A percentile compares a stretch with the other conserved stretches of the same genome.
Evolutionary conservation across 83 land plant species (phyloP).

Genomic region (Picea abies): DNA sequence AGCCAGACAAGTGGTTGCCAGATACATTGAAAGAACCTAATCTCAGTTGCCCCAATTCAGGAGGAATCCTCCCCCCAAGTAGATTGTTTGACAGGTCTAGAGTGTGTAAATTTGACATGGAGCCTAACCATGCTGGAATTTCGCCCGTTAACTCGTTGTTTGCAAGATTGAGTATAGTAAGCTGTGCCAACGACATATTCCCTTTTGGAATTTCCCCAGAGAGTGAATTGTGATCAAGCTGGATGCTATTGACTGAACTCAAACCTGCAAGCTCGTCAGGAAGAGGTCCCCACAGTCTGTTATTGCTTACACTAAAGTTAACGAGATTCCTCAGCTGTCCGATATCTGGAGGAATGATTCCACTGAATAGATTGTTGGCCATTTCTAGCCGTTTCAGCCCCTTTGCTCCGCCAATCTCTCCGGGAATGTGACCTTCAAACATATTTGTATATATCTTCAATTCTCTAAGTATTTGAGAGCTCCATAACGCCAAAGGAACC

Average conservation of each 20-base stretch:
- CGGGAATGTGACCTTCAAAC: slow-evolving; percentile 26
- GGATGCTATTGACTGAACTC: slow-evolving; percentile 24
- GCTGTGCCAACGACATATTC: slow-evolving; percentile 14
- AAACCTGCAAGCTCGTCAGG: slow-evolving; percentile 18
- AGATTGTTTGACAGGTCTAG: slow-evolving; percentile 35
- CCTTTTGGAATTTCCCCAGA: slow-evolving; percentile 31
- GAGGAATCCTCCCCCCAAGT: slow-evolving; percentile 31
- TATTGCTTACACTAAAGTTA: slow-evolving; percentile 16
- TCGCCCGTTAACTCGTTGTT: slow-evolving; percentile 26
- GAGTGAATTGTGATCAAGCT: slow-evolving; percentile 32
- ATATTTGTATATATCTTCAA: slow-evolving; percentile 18
- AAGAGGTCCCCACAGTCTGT: slow-evolving; percentile 27
- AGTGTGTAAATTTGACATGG: neutral
- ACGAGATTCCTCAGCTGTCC: slow-evolving; percentile 16
- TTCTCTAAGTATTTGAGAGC: slow-evolving; percentile 25
- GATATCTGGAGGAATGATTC: slow-evolving; percentile 16
- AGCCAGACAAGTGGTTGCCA: slow-evolving; percentile 26
- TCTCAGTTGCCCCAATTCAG: slow-evolving; percentile 7
- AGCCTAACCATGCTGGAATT: slow-evolving; percentile 19
- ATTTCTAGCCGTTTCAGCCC: slow-evolving; percentile 4
- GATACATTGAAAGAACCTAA: slow-evolving; percentile 25
- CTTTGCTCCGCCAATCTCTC: slow-evolving; percentile 21
- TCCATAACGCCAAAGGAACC: slow-evolving; percentile 57
- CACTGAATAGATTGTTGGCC: slow-evolving; percentile 13
- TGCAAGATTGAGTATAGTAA: slow-evolving; percentile 25